phyloP scores from a whole-genome alignment of 768 basidiomycete genomes.

The Lyophyllum shimeji region DNA sequence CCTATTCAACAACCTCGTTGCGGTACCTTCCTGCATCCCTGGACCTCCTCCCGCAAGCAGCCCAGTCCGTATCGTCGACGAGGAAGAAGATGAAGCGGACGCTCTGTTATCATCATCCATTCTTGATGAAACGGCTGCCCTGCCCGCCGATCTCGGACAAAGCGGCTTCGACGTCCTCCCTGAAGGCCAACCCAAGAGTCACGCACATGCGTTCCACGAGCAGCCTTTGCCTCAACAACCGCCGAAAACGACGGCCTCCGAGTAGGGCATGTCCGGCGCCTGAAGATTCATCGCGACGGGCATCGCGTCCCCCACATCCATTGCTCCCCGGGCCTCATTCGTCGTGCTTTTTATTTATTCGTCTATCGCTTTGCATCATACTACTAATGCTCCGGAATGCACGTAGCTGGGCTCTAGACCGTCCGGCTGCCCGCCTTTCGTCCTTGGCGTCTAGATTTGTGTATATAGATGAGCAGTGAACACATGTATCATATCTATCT shows the following conservation, averaged over 20 bases:
- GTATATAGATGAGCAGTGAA: neutral
- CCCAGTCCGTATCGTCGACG: constrained; percentile 39
- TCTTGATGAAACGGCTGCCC: constrained; percentile 79
- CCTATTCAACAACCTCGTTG: constrained; percentile 86
- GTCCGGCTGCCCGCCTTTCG: neutral
- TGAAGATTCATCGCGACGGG: neutral
- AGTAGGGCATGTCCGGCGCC: neutral
- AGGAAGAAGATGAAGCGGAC: constrained; percentile 63
- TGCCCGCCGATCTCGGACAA: constrained; percentile 81
- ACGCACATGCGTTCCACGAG: constrained; percentile 15
- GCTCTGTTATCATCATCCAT: constrained; percentile 41
- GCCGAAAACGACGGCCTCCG: neutral
- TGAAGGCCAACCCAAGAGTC: constrained; percentile 35
- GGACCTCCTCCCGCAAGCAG: constrained; percentile 37
- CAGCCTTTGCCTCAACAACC: constrained; percentile 13
- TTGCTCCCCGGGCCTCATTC: neutral
- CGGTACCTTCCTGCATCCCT: constrained; percentile 60
- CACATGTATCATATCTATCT: neutral
- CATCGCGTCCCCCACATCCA: too few species aligned
- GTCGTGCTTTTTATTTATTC: neutral
- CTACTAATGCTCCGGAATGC: neutral
- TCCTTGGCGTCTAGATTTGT: neutral
- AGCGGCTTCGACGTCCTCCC: constrained; percentile 84
- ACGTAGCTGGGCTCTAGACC: neutral
- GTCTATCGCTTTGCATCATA: neutral